Evolutionary conservation across 306 rosid species (phyloP), one percentile per base, ranked within the genome.

Genomic region (Quercus robur): DNA sequence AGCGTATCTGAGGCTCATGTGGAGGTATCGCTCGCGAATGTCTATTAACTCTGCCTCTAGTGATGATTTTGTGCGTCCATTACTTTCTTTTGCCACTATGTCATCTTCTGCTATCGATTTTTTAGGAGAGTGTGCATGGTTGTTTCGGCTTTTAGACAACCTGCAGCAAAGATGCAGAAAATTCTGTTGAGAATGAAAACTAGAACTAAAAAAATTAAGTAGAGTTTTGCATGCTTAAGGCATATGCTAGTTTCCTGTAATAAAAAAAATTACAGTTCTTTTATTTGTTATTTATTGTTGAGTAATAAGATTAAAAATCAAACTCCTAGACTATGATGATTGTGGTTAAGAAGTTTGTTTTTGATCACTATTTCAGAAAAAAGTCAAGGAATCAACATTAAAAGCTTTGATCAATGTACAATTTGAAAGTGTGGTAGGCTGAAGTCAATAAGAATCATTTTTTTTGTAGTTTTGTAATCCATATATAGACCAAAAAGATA

Each of bases 1-100:
- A 0, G 98, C 99, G 55, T 91, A 95, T 86, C 90, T 89, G 49
- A 95, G 97, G 91, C 99, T 95, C 92, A 95, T 91, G 87, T 85
- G 84, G 77, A 83, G 81, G 86, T 93, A 95, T 28, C 97, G 96
- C 78, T 95, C 98, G 19, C 84, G 91, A 83, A 95, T 84, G 77
- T 95, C 99, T 78, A 81, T 85, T 78, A 95, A 77, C 80, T 95
- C 99, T 68, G 83, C 88, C 89, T 93, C 99, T n/a, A 95, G 91
- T 76, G 72, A 82, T 71, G 93, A 89, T 80, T 85, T 93, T 57
- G 86, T 85, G 72, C 81, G 76, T 73, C 91, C 97, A 66, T 76
- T 84, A 74, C 11, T 83, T 84, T 88, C 94, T 75, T 84, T 92
- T 1, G 87, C 85, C 83, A 83, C 87, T 17, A 46, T 71, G 82